Evolutionary conservation across 768 basidiomycete species (phyloP).

Genomic region (Pisolithus marmoratus): DNA sequence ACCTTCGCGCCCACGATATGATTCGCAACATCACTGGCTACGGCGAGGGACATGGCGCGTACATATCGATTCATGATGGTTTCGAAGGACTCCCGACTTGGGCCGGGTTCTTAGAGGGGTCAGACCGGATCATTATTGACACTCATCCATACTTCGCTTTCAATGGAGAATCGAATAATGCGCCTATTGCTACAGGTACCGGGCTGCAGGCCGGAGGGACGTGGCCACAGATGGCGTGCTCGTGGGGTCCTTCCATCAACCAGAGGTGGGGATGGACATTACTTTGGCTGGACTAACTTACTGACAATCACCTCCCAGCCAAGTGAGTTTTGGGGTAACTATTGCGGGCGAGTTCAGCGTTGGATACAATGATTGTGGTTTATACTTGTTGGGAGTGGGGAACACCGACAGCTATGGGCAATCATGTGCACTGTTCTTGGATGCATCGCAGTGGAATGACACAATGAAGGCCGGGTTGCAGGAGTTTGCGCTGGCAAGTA

Average conservation of each 20-base stretch:
- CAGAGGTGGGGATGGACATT: constrained; percentile 23
- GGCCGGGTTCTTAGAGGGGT: constrained; percentile 49
- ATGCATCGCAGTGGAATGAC: constrained; percentile 49
- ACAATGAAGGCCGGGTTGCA: constrained; percentile 47
- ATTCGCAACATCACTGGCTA: constrained; percentile 69
- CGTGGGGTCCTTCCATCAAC: constrained; percentile 58
- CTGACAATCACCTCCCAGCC: constrained; percentile 25
- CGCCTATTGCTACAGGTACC: constrained; percentile 30
- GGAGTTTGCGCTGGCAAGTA: constrained; percentile 48
- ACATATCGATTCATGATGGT: constrained; percentile 58
- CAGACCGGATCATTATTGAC: constrained; percentile 58
- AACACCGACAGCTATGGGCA: constrained; percentile 21
- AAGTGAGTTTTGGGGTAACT: constrained; percentile 59
- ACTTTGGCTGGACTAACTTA: neutral
- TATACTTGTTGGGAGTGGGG: constrained; percentile 36
- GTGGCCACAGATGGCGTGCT: constrained; percentile 49
- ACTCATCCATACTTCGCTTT: constrained; percentile 69
- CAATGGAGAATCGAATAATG: constrained; percentile 29
- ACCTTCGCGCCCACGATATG: constrained; percentile 53
- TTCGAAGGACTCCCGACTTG: constrained; percentile 44
- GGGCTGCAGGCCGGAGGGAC: constrained; percentile 34
- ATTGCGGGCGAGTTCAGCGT: constrained; percentile 74
- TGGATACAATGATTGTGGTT: constrained; percentile 62
- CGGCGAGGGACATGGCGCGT: constrained; percentile 58
- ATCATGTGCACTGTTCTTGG: constrained; percentile 38